Evolutionary conservation across 2,329 filamentous ascomycete species (phyloP), one percentile per base, ranked within the genome.

Genomic region (Penicillium crustosum): DNA sequence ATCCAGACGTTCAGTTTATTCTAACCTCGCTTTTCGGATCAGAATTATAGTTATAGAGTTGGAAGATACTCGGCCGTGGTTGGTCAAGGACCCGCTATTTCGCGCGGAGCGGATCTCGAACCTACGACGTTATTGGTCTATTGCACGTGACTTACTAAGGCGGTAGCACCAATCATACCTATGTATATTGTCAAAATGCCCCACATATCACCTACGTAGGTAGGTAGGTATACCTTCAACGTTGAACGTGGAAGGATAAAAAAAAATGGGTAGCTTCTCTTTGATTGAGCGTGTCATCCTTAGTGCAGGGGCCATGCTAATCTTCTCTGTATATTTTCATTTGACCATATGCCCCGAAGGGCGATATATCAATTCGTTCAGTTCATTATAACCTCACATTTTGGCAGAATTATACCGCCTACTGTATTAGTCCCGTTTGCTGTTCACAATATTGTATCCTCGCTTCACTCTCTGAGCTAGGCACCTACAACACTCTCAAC

Each of bases 251-350:
- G 5, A 52, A 35, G 8, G 8, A 29, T 25, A 83, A 86, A 86
- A 87, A 87, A 88, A 86, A 84, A 84, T 79, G 81, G 80, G 81
- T 82, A 83, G 85, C 82, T 85, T 87, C 86, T 89, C 87, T 89
- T 88, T 88, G 85, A 85, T 86, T 85, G 82, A 88, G 86, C 87
- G 87, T 92, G 89, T 93, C 90, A 93, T 93, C 89, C 90, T 93
- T 93, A 92, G 89, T 86, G 83, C 83, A 86, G 83, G 84, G 87
- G 87, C 87, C 87, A 89, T 89, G 87, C 88, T 89, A 89, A 88
- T 88, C 84, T 88, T 88, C 85, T 88, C 84, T 87, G 82, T 86
- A 85, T 85, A 81, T 81, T 83, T 84, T 83, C 81, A 85, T 80
- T 82, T 84, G 82, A 84, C 82, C 81, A 83, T 82, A 82, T 83